Percentiles rank a stretch among this genome's conserved stretches.
Evolutionary conservation across 345 rosid species (phyloP).

Genomic region (Acer campestre): DNA sequence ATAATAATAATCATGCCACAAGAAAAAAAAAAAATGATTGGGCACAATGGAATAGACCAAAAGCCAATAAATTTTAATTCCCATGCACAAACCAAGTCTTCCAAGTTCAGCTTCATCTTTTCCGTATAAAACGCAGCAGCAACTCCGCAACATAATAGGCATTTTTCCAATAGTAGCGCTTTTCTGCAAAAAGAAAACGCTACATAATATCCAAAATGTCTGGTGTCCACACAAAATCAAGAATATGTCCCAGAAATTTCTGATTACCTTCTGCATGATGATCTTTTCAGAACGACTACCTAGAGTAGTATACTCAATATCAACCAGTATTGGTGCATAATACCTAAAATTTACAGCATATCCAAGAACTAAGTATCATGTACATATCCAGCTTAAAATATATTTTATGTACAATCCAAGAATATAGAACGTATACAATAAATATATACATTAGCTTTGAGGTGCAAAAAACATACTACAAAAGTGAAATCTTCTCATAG

Average conservation of each 20-base stretch:
- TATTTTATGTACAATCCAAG: background rate
- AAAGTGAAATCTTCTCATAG: background rate
- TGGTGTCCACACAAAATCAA: background rate
- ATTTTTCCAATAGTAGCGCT: conserved; percentile 73
- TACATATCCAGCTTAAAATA: background rate
- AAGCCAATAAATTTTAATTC: conserved; percentile 9
- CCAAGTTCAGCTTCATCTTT: conserved; percentile 96
- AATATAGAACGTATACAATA: background rate
- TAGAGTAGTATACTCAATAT: conserved; percentile 67
- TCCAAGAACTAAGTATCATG: background rate
- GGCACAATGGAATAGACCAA: background rate
- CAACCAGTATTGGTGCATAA: conserved; percentile 79
- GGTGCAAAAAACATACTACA: background rate
- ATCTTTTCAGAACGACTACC: conserved; percentile 52
- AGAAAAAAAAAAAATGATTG: conserved; percentile 9
- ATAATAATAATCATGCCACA: background rate
- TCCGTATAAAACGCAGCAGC: conserved; percentile 69
- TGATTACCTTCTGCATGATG: conserved; percentile 52
- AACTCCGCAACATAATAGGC: conserved; percentile 92
- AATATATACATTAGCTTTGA: background rate
- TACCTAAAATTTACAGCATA: conserved; percentile 47
- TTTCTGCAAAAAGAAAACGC: conserved; percentile 46
- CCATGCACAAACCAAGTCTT: conserved; percentile 58
- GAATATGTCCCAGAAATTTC: background rate
- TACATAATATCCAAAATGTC: conserved; percentile 2